These are phyloP conservation scores for Neonothopanus nambi DNA, from an alignment of 1,284 basidiomycete species.

Conservation along the genomic window DNA sequence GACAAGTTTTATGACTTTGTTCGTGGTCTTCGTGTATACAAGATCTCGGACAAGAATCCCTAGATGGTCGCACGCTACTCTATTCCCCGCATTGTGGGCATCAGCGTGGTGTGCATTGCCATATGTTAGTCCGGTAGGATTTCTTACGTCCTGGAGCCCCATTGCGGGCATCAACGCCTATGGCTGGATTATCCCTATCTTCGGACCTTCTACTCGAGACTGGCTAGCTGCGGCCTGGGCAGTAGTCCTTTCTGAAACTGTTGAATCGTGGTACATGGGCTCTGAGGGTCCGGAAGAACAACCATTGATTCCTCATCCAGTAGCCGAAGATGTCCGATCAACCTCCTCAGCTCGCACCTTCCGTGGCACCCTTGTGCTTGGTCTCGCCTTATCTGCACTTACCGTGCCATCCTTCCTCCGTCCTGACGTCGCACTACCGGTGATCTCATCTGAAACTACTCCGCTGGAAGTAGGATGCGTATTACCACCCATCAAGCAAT, in stretches of 20 bases:
- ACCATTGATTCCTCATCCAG: constrained; percentile 18
- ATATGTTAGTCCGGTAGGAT: constrained; percentile 61
- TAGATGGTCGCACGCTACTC: constrained; percentile 43
- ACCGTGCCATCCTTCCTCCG: constrained; percentile 56
- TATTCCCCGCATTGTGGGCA: constrained; percentile 74
- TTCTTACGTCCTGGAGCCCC: constrained; percentile 70
- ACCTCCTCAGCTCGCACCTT: not conserved
- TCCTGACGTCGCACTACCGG: constrained; percentile 42
- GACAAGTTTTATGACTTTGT: constrained; percentile 46
- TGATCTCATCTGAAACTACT: constrained; percentile 44
- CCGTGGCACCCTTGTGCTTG: constrained; percentile 34
- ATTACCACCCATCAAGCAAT: constrained; percentile 46
- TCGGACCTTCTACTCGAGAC: constrained; percentile 63
- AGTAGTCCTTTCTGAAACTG: constrained; percentile 55
- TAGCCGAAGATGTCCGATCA: not conserved
- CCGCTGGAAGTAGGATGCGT: constrained; percentile 65
- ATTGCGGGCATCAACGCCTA: constrained; percentile 54
- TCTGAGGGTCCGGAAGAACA: constrained; percentile 24
- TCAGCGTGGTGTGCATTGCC: constrained; percentile 55
- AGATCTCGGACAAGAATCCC: constrained; percentile 32
- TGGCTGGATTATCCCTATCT: constrained; percentile 55
- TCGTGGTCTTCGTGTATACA: constrained; percentile 39
- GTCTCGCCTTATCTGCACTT: constrained; percentile 43
- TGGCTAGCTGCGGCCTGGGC: constrained; percentile 75
- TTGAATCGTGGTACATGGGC: constrained; percentile 61